Evolutionary conservation across 495 filamentous ascomycete genomes (phyloP).

Genomic region (Hypoxylon lienhwacheense): DNA sequence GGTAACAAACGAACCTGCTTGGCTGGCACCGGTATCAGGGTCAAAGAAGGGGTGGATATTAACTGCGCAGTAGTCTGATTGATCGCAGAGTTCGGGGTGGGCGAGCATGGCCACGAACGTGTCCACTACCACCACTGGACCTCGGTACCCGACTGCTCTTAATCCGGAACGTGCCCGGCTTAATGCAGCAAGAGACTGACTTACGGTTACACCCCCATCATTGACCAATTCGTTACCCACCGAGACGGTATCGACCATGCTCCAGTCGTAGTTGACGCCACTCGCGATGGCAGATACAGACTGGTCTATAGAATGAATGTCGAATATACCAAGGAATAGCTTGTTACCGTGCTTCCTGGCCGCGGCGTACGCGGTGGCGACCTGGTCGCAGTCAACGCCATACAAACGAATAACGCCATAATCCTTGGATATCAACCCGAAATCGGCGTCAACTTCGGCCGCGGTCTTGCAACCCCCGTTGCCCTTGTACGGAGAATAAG

Average conservation of each 20-base stretch:
- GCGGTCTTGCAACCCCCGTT: conserved; percentile 68
- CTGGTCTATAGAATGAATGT: conserved; percentile 58
- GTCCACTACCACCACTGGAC: conserved; percentile 78
- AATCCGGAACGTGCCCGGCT: conserved; percentile 57
- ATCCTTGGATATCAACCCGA: conserved; percentile 50
- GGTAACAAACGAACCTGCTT: conserved; percentile 67
- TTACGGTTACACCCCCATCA: conserved; percentile 54
- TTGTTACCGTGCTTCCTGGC: conserved; percentile 61
- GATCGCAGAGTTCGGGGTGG: conserved; percentile 70
- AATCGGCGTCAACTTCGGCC: conserved; percentile 63
- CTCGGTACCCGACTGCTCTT: conserved; percentile 65
- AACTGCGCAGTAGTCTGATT: conserved; percentile 74
- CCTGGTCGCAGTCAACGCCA: conserved; percentile 76
- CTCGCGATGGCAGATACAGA: conserved; percentile 58
- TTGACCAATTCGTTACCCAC: conserved; percentile 85
- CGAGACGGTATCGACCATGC: conserved; percentile 65
- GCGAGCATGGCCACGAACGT: conserved; percentile 66
- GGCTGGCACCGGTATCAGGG: conserved; percentile 52
- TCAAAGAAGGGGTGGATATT: conserved; percentile 90
- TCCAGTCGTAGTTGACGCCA: conserved; percentile 59
- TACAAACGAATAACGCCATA: conserved; percentile 75
- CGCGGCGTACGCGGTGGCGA: conserved; percentile 59
- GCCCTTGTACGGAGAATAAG: conserved; percentile 74
- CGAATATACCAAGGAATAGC: conserved; percentile 73
- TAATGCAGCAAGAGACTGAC: conserved; percentile 58